These are phyloP conservation scores for Colletotrichum simmondsii DNA, from an alignment of 2,329 filamentous ascomycete genomes.

Conservation along the genomic window DNA sequence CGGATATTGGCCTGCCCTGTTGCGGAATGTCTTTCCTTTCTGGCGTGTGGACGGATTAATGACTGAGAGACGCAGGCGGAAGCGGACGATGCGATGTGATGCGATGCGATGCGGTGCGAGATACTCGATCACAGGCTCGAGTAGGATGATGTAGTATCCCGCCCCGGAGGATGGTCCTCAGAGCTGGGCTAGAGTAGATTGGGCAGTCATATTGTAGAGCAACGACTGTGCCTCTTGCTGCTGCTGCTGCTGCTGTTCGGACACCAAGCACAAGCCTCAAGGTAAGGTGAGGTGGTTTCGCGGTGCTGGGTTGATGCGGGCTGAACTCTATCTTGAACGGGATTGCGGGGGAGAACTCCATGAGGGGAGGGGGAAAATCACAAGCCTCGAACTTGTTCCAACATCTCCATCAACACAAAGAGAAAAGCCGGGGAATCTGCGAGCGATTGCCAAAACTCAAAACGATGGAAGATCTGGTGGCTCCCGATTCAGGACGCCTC, in stretches of 20 bases:
- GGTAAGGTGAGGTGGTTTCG: not conserved
- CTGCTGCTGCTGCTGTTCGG: slow-evolving; percentile 1
- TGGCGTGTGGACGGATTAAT: not conserved
- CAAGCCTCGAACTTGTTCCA: slow-evolving; percentile 12
- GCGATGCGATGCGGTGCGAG: not conserved
- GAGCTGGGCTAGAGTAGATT: slow-evolving; percentile 16
- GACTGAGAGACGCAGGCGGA: not conserved
- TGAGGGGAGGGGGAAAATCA: not conserved
- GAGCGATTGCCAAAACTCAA: slow-evolving; percentile 9
- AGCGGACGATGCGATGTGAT: not conserved
- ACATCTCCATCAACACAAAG: not conserved
- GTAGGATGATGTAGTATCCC: slow-evolving; percentile 1
- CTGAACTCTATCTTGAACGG: slow-evolving; percentile 33
- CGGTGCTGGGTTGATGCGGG: slow-evolving; percentile 18
- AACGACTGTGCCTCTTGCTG: slow-evolving; percentile 17
- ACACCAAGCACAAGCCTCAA: not conserved
- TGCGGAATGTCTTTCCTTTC: slow-evolving; percentile 1
- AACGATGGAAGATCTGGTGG: not conserved
- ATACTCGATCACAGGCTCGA: slow-evolving; percentile 1
- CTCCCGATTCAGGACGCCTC: not conserved
- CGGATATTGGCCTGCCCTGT: not conserved
- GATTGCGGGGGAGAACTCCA: slow-evolving; percentile 20
- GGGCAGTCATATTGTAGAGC: not conserved
- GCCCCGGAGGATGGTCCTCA: slow-evolving; percentile 19
- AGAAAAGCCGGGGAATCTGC: slow-evolving; percentile 13